These are phyloP conservation scores for Strigomonas galati DNA, from an alignment of 208 protist species.

Conservation along the genomic window DNA sequence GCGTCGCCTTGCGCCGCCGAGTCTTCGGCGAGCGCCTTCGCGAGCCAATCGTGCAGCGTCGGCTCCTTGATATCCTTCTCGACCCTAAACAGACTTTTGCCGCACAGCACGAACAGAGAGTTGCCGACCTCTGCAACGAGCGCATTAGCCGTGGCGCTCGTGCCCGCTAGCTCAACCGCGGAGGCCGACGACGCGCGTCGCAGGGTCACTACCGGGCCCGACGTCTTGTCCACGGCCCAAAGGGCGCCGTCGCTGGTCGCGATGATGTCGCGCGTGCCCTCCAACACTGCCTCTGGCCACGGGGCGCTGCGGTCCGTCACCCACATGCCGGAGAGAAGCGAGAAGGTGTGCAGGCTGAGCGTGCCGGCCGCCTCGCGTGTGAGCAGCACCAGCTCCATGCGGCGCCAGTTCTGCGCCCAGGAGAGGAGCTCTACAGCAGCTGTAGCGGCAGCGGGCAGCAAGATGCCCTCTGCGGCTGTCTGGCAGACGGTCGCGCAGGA, in stretches of 20 bases:
- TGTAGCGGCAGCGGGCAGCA: constrained; percentile 15
- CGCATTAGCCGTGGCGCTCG: constrained; percentile 23
- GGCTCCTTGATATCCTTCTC: neutral
- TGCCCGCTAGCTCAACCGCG: constrained; percentile 20
- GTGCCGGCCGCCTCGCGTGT: neutral
- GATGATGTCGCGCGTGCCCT: constrained; percentile 16
- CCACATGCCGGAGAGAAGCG: constrained; percentile 13
- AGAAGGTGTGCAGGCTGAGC: constrained; percentile 12
- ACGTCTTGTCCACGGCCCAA: constrained; percentile 36
- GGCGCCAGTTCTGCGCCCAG: constrained; percentile 36
- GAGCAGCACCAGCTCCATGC: constrained; percentile 32
- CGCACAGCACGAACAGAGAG: constrained; percentile 29
- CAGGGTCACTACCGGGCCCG: constrained; percentile 24
- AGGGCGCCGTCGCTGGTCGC: constrained; percentile 23
- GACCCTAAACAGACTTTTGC: constrained; percentile 25
- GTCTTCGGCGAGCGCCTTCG: neutral
- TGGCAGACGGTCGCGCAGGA: too few species aligned
- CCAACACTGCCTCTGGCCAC: constrained; percentile 9
- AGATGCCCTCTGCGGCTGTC: constrained; percentile 15
- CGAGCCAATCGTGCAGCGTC: neutral
- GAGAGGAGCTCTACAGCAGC: constrained; percentile 3
- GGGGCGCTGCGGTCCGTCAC: neutral
- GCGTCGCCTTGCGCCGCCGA: constrained; percentile 4
- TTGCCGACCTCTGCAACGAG: constrained; percentile 12
- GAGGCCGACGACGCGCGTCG: constrained; percentile 17